Conservation (phyloP, 2,329 filamentous ascomycete species). For the Penicillium rolfsii region DNA sequence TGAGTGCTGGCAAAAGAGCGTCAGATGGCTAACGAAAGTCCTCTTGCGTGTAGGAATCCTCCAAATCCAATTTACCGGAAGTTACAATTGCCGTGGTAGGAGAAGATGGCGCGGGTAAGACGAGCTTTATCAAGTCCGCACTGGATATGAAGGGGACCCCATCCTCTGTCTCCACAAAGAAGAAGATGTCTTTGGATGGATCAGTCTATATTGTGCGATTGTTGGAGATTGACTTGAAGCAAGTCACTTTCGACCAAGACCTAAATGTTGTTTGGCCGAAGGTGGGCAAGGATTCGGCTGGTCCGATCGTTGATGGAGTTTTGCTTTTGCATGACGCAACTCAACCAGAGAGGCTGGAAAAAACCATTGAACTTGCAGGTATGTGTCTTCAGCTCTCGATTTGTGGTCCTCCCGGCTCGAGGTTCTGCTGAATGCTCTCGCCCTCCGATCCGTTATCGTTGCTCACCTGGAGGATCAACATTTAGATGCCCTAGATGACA, state of each 20-base stretch:
- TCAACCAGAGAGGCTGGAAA: constrained; percentile 72
- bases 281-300: constrained; percentile 63
- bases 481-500: constrained; percentile 72
- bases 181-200: constrained; percentile 62
- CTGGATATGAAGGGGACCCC: constrained; percentile 56
- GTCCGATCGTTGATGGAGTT: constrained; percentile 79
- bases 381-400: constrained; percentile 47
- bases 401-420: not conserved
- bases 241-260: constrained; percentile 55
- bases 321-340: constrained; percentile 87
- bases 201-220: constrained; percentile 60
- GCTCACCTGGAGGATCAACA: not conserved
- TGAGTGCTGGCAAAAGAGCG: not conserved
- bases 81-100: constrained; percentile 64
- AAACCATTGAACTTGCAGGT: constrained; percentile 78
- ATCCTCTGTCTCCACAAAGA: constrained; percentile 47
- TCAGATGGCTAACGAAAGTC: constrained; percentile 18
- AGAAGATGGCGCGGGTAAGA: constrained; percentile 59
- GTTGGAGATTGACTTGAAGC: constrained; percentile 58
- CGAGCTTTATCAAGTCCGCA: constrained; percentile 61
- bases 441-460: not conserved
- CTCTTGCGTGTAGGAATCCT: constrained; percentile 22
- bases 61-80: constrained; percentile 49
- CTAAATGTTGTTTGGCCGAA: constrained; percentile 56
- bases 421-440: not conserved